Evolutionary conservation across 108 stramenopile genomes (phyloP).

Genomic region (Cylindrotheca fusiformis): DNA sequence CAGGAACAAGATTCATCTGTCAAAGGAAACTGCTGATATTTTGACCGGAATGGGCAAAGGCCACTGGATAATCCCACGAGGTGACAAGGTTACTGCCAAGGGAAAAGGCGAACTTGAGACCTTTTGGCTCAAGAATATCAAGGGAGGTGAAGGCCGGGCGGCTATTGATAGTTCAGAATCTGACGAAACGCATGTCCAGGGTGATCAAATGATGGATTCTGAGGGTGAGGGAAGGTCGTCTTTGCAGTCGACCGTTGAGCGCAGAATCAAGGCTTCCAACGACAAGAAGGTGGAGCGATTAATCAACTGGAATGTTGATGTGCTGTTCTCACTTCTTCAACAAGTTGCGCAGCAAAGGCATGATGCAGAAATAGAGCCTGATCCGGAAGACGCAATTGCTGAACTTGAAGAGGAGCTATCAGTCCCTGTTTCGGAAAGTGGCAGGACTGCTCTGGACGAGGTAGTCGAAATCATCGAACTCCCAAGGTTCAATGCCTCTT

Average conservation of each 20-base stretch:
- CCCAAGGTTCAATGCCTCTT: conserved; percentile 24
- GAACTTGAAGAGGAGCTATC: background rate
- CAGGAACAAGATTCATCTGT: conserved; percentile 37
- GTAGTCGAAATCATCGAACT: conserved; percentile 35
- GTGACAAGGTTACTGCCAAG: conserved; percentile 38
- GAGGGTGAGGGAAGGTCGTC: background rate
- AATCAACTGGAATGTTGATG: conserved; percentile 29
- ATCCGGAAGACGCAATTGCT: background rate
- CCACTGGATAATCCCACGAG: conserved; percentile 34
- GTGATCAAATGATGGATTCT: background rate
- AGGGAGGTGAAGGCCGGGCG: background rate
- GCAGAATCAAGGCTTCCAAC: background rate
- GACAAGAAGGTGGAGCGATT: conserved; percentile 7
- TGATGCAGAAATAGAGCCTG: background rate
- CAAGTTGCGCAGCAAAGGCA: background rate
- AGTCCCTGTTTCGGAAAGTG: background rate
- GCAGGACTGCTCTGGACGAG: conserved; percentile 32
- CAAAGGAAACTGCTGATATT: conserved; percentile 35
- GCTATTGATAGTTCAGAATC: background rate
- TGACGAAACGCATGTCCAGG: background rate
- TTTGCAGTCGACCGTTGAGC: background rate
- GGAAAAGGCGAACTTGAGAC: conserved; percentile 52
- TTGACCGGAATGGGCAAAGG: conserved; percentile 23
- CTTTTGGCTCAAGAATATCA: conserved; percentile 32
- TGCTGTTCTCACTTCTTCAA: conserved; percentile 1